Base-by-base conservation (phyloP, 1,139 yeast species). In the Zygosaccharomyces pseudobailii region DNA sequence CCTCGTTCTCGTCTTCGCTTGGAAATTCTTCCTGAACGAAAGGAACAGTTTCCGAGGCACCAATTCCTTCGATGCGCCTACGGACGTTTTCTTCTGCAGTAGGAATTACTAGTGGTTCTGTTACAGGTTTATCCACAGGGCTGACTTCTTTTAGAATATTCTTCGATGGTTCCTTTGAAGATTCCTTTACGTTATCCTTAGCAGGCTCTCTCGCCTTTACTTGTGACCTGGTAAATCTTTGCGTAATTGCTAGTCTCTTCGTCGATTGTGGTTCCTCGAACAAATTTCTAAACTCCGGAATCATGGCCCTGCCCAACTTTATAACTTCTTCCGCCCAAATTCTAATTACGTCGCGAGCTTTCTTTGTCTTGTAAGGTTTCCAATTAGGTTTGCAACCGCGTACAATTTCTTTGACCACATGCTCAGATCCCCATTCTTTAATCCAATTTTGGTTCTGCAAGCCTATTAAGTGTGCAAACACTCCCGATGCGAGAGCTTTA, bases 401-500 rank as follows among this genome's bases (percentile, higher is more conserved):
- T 6, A 74, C 73, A 42, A 85, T 72, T 60, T 84, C 89, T 56
- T 79, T 81, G 59, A 84, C 80, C 2, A 82, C 82, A 36, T 74
- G 79, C 40, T 74, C 75, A 5, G 79, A 71, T 1, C 85, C 86
- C 86, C 86, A 80, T 25, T 78, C 75, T 8, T 71, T 68, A 48
- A 80, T 76, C 90, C 89, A 84, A 32, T 73, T 68, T 42, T 73
- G 70, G 35, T 74, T 76, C 40, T 75, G 77, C 45, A 84, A 63
- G 1, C 94, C 95, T 33, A 84, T 79, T 50, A 86, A 67, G 63
- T 87, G 95, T 6, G 95, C 79, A 61, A 85, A 85, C 0, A 85
- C 80, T 8, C 95, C 96, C 0, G 95, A 84, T 2, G 84, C 68
- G 27, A 87, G 71, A 0, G 96, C 96, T 2, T 87, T 87, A 58